A percentile compares a stretch with the other conserved stretches of the same genome.
phyloP scores from a whole-genome alignment of 495 filamentous ascomycete species.

The Neurospora sublineolata region DNA sequence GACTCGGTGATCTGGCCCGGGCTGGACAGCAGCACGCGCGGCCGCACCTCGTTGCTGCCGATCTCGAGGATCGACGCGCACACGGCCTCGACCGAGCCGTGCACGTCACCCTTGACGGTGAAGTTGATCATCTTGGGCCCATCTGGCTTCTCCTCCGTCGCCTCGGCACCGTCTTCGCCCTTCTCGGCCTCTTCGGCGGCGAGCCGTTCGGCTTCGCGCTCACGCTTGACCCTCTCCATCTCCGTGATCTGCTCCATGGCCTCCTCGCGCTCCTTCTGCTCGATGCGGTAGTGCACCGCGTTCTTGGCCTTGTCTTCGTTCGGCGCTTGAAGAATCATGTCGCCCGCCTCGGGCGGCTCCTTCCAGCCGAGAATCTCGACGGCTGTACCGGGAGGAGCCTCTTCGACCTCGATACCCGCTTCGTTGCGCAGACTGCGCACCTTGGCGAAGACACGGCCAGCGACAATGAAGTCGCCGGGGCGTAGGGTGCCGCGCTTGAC shows the following conservation, averaged over 20 bases:
- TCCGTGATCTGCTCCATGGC: slow-evolving; percentile 21
- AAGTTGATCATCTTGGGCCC: slow-evolving; percentile 62
- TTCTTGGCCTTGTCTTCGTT: slow-evolving; percentile 68
- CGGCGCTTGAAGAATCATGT: slow-evolving; percentile 71
- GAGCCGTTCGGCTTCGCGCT: slow-evolving; percentile 22
- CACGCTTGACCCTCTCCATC: slow-evolving; percentile 29
- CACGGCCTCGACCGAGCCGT: slow-evolving; percentile 86
- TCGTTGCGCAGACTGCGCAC: slow-evolving; percentile 78
- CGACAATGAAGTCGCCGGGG: slow-evolving; percentile 73
- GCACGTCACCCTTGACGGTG: slow-evolving; percentile 86
- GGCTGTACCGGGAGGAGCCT: slow-evolving; percentile 78
- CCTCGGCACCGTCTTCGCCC: background rate
- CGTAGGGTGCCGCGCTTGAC: slow-evolving; percentile 78
- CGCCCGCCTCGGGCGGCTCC: slow-evolving; percentile 80
- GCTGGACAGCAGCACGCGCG: slow-evolving; percentile 62
- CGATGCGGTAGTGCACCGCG: slow-evolving; percentile 66
- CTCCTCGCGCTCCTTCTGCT: slow-evolving; percentile 33
- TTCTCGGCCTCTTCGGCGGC: slow-evolving; percentile 3
- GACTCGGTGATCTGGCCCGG: slow-evolving; percentile 75
- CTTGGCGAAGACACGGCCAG: slow-evolving; percentile 73
- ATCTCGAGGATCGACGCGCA: slow-evolving; percentile 58
- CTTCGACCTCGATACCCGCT: slow-evolving; percentile 56
- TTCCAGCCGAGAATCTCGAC: slow-evolving; percentile 92
- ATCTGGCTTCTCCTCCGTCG: slow-evolving; percentile 36
- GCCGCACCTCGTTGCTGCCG: slow-evolving; percentile 71